phyloP scores from a whole-genome alignment of 176 grass and related monocot species.

The Oryza officinalis region DNA sequence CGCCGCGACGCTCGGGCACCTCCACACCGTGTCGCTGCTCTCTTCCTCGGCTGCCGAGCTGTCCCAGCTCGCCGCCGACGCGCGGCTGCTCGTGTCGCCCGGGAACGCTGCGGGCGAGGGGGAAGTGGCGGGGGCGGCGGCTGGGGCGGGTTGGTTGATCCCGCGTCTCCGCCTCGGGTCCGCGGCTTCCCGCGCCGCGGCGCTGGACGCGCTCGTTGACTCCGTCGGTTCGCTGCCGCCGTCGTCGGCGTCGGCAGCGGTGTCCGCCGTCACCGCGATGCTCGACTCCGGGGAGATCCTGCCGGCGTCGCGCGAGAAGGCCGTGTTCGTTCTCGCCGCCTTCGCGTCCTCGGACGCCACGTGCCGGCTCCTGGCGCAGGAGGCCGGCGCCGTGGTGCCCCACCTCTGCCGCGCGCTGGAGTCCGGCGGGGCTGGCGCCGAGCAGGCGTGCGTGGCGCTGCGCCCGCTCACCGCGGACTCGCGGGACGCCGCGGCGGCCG shows the following conservation, averaged over 20 bases:
- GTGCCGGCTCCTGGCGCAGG: slow-evolving; percentile 21
- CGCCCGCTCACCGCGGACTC: slow-evolving; percentile 55
- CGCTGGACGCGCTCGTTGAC: slow-evolving; percentile 37
- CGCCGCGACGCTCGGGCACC: slow-evolving; percentile 27
- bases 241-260: slow-evolving; percentile 27
- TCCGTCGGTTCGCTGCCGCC: slow-evolving; percentile 2
- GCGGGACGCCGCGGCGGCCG: slow-evolving; percentile 46
- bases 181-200: slow-evolving; percentile 41
- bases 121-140: not conserved
- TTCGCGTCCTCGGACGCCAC: slow-evolving; percentile 45
- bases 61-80: slow-evolving; percentile 51
- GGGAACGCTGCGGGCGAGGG: not conserved
- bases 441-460: slow-evolving; percentile 57
- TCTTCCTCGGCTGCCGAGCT: slow-evolving; percentile 45
- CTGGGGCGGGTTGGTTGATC: slow-evolving; percentile 13
- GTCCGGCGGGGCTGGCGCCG: slow-evolving; percentile 28
- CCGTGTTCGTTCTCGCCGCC: slow-evolving; percentile 48
- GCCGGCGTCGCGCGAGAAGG: slow-evolving; percentile 40
- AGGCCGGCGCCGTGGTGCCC: slow-evolving; percentile 43
- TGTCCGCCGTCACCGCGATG: slow-evolving; percentile 46
- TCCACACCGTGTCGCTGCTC: slow-evolving; percentile 67
- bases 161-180: slow-evolving; percentile 48
- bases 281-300: slow-evolving; percentile 59
- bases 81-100: slow-evolving; percentile 41
- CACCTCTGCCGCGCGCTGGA: slow-evolving; percentile 53